Percentiles rank a stretch among this genome's conserved stretches.
phyloP scores from a whole-genome alignment of 176 grass and related monocot genomes.

The Phyllostachys edulis region DNA sequence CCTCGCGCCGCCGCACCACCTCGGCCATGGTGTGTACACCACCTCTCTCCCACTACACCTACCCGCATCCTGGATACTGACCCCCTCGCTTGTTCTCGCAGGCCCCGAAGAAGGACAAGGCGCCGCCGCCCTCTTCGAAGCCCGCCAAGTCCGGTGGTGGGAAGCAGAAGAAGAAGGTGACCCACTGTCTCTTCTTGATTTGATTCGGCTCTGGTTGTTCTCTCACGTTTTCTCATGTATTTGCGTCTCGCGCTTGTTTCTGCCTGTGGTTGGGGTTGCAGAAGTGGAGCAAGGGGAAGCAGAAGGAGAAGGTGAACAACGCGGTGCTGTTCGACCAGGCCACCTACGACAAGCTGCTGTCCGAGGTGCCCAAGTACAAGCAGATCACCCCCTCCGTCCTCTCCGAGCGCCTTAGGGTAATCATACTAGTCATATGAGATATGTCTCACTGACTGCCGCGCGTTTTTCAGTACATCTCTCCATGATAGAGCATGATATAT shows the following conservation, averaged over 20 bases:
- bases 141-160: conserved; percentile 61
- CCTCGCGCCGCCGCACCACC: not conserved
- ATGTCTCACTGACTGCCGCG: too few species aligned
- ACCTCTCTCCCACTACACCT: not conserved
- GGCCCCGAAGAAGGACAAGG: conserved; percentile 61
- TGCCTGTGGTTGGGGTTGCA: conserved; percentile 1
- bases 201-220: not conserved
- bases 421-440: not conserved
- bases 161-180: conserved; percentile 62
- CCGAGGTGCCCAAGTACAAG: conserved; percentile 51
- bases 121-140: conserved; percentile 50
- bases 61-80: not conserved
- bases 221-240: not conserved
- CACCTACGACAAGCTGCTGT: conserved; percentile 51
- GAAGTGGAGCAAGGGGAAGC: conserved; percentile 67
- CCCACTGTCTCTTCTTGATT: not conserved
- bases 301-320: conserved; percentile 67
- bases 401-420: conserved; percentile 53
- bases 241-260: not conserved
- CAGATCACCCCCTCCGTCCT: conserved; percentile 52
- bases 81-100: not conserved
- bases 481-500: not conserved
- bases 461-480: not conserved
- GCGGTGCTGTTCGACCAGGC: conserved; percentile 52
- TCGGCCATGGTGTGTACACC: not conserved